Evolutionary conservation across 2,329 filamentous ascomycete species (phyloP), one percentile per base, ranked within the genome.

Genomic region (Fusarium piperis): DNA sequence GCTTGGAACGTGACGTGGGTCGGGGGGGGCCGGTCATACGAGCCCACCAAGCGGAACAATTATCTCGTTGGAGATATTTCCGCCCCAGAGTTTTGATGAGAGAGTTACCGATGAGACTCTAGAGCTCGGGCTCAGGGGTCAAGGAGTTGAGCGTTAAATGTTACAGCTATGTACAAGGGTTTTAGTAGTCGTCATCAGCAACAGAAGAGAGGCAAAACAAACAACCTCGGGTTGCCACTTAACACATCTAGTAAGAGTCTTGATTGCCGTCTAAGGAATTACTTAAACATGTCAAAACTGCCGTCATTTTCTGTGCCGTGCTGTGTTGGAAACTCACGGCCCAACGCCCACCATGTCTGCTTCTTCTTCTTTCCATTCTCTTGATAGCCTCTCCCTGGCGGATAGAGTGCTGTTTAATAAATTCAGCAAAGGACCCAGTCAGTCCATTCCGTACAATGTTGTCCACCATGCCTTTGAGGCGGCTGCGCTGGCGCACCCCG

Each of bases 401-500:
- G 69, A 72, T 51, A 41, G 58, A 60, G 57, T 66, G 13, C 55
- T 72, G n/a, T 72, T 72, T 56, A 72, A 67, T 32, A 26, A 66
- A 7, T 72, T 72, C n/a, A 64, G 69, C 53, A 72, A 67, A 13
- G 69, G 69, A 1, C 55, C 55, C 0, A 48, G 59, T 5, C 56
- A 41, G 6, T 39, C 62, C 5, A 70, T 72, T 6, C 69, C 69
- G 4, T 70, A 70, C 16, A 39, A 66, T 38, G 69, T 72, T 28
- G 57, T 60, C 15, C 69, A 72, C 10, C 69, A 72, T 35, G 69
- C 69, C 32, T 72, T 72, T 11, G 69, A 72, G 53, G 69, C 69
- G 3, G 56, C 66, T 70, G 69, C 69, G 58, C 62, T 62, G 62
- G 69, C 69, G 65, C 69, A 72, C 23, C 69, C 69, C 7, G 20